Evolutionary conservation across 805 yeast genomes (phyloP), one percentile per base, ranked within the genome.

Genomic region (Isabelozyma pseudorhagii): DNA sequence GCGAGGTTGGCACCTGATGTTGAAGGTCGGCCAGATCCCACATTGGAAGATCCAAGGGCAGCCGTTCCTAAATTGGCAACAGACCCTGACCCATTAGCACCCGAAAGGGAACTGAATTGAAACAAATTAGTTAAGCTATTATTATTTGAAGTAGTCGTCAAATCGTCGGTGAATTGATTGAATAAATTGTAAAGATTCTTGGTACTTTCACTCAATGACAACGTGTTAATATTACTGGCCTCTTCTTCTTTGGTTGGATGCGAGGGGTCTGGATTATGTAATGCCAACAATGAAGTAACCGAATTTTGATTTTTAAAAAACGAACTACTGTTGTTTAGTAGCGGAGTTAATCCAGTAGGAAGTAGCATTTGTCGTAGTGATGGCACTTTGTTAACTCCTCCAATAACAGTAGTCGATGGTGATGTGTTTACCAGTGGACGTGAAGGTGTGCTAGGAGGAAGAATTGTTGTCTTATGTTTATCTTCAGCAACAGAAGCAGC

Each of bases 161-260:
- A 55, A 42, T 63, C 66, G 47, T 63, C 64, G 44, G 56, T 56
- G 39, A 64, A 57, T 45, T 64, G 66, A 38, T 60, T 59, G 52
- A 67, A 66, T 44, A 66, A 53, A 46, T 65, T 65, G 53, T 61
- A 66, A 40, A 67, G 52, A 50, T 61, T 67, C 44, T 61, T 66
- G 38, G 69, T 61, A 46, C 69, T 65, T 39, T 65, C 69, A 44
- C 68, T 64, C 45, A 60, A 50, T 13, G 54, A 45, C 10, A 52
- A 44, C n/a, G 51, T 38, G 38, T 45, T 53, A 9, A 50, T 41
- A 28, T 17, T 42, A 15, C 42, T 49, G 9, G 28, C 31, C 27
- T 52, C 58, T 10, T 54, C 56, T 18, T 55, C 56, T 38, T 50
- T 52, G 18, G 46, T 53, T 10, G 45, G 29, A 14, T 45, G 48